Conservation (phyloP, 441 rosid genomes). For the Pelargonium citronellum region DNA sequence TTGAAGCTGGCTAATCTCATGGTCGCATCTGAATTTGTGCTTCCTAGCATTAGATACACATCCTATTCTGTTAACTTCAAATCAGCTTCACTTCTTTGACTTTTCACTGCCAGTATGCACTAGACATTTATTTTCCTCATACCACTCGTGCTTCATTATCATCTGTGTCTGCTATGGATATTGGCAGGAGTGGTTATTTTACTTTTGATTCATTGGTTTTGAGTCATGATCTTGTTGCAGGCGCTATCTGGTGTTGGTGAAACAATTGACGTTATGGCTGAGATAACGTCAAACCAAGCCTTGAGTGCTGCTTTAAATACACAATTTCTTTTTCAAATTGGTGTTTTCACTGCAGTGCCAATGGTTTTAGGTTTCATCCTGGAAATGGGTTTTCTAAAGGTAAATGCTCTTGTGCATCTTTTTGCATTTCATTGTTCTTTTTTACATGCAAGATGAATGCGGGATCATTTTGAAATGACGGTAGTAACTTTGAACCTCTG, state of each 20-base stretch:
- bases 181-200: not conserved
- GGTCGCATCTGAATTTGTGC: too few species aligned
- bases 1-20: too few species aligned
- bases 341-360: conserved; percentile 92
- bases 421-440: not conserved
- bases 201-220: not conserved
- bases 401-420: conserved; percentile 25
- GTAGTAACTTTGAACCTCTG: not conserved
- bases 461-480: not conserved
- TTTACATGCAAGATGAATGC: not conserved
- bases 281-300: conserved; percentile 50
- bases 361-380: conserved; percentile 86
- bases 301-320: conserved; percentile 80
- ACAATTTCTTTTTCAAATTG: conserved; percentile 94
- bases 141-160: not conserved
- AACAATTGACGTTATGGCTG: conserved; percentile 51
- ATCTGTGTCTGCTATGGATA: not conserved
- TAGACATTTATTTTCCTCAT: not conserved
- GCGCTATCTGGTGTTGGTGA: conserved; percentile 97
- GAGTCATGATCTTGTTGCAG: conserved; percentile 34
- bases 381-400: conserved; percentile 91
- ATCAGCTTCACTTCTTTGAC: not conserved
- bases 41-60: not conserved
- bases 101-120: not conserved
- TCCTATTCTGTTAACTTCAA: not conserved